Evolutionary conservation across 2,329 filamentous ascomycete species (phyloP), one percentile per base, ranked within the genome.

Genomic region (Proliferodiscus dingleyae): DNA sequence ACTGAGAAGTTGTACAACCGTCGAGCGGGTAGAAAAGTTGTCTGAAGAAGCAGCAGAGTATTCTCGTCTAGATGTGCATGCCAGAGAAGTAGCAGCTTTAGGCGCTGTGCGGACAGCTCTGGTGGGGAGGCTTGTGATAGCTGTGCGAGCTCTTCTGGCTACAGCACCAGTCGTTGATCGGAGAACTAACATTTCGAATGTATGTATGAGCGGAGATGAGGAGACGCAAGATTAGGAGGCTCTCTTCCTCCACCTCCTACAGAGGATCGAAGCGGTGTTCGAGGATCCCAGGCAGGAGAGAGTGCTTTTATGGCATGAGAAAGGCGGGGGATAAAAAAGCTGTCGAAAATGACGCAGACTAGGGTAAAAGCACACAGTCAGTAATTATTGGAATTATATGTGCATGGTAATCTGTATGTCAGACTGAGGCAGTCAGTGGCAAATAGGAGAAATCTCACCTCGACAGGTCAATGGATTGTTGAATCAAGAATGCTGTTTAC

Each of bases 1-100:
- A 72, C 89, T 95, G 58, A 97, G 77, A 49, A 95, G 79, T 71
- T 91, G 88, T 62, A 94, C 85, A 53, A 95, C 89, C 45, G 89
- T 90, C 37, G 84, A 84, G 48, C 87, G 79, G 36, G 86, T 89
- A 46, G 61, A 60, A 29, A 62, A 54, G 47, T 54, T 62, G 30
- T 59, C 56, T 9, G 55, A 55, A 22, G 60, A 41, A 24, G 61
- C 43, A 26, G 61, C 54, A 34, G 59, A 54, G 50, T 64, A 65
- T 41, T 57, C 48, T 49, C 61, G 52, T 48, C 55, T 54, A 18
- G 50, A 46, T 2, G 45, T 41, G 19, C 60, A 56, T 45, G 55
- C 46, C 13, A 57, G 47, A 18, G 57, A 54, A 13, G 55, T 52
- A 3, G 56, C 47, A 45, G 57, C 60, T 48, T 55, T 60, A 34